Evolutionary conservation across 2,329 filamentous ascomycete species (phyloP).

Genomic region (Epichloe glyceriae): DNA sequence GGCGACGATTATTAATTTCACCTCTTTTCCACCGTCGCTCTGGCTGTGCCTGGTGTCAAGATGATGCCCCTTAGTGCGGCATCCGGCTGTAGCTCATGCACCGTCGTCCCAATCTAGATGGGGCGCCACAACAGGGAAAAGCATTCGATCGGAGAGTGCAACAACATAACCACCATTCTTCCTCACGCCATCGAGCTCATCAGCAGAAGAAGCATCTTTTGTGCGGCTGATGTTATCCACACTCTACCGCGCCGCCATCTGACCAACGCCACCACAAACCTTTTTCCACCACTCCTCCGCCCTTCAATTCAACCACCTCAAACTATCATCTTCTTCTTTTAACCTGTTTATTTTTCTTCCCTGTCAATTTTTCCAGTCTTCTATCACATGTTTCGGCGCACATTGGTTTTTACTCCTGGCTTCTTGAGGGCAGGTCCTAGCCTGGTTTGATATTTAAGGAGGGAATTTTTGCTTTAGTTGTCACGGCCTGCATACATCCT

Average conservation of each 20-base stretch:
- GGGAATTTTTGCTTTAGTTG: neutral
- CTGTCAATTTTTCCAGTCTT: neutral
- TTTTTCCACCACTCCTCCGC: neutral
- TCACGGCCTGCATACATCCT: conserved; percentile 2
- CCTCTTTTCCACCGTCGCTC: neutral
- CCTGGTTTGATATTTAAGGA: conserved; percentile 6
- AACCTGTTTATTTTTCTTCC: neutral
- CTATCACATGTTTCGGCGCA: conserved; percentile 4
- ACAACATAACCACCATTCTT: neutral
- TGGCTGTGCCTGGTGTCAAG: conserved; percentile 1
- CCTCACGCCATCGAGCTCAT: neutral
- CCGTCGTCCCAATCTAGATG: neutral
- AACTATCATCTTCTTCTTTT: neutral
- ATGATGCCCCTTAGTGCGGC: neutral
- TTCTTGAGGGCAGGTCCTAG: neutral
- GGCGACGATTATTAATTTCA: conserved; percentile 15
- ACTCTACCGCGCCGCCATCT: neutral
- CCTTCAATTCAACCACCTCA: neutral
- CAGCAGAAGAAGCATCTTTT: neutral
- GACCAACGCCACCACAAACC: neutral
- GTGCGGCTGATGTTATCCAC: neutral
- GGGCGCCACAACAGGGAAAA: neutral
- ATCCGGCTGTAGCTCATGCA: neutral
- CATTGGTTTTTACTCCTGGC: neutral
- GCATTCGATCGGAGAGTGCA: neutral